Conservation (phyloP, 768 basidiomycete species). For the Terana coerulea region DNA sequence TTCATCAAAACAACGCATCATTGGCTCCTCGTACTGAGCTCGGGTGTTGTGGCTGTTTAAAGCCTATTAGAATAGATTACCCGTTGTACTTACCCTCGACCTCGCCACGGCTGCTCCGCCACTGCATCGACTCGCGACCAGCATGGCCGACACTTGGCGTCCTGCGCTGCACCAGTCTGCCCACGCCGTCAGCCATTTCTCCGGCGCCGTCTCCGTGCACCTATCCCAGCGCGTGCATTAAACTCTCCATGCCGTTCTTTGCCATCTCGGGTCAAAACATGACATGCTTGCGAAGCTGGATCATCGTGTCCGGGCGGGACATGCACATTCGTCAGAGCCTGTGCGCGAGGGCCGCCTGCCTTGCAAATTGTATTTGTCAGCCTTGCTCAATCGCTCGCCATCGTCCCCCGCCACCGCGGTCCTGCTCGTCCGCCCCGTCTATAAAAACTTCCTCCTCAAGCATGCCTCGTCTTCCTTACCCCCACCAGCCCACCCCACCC, state of each 20-base stretch:
- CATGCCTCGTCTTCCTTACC: neutral
- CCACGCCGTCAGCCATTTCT: neutral
- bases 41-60: neutral
- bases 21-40: neutral
- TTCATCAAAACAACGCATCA: too few relatives aligned
- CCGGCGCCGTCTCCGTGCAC: neutral
- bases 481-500: neutral
- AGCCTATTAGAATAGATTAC: neutral
- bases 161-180: too few relatives aligned
- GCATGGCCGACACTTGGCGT: too few relatives aligned
- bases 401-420: constrained; percentile 1
- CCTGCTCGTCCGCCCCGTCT: constrained; percentile 1
- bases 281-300: neutral
- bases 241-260: neutral
- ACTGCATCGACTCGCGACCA: neutral
- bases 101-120: neutral
- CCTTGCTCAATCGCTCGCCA: constrained; percentile 7
- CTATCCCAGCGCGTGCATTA: too few relatives aligned
- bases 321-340: neutral
- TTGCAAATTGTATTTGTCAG: constrained; percentile 3
- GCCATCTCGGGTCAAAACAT: neutral
- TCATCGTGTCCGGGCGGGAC: too few relatives aligned
- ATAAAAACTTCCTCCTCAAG: constrained; percentile 7
- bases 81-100: too few relatives aligned
- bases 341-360: neutral